These are phyloP conservation scores for Sherardia arvensis DNA, from an alignment of 257 asterid species.

Conservation along the genomic window DNA sequence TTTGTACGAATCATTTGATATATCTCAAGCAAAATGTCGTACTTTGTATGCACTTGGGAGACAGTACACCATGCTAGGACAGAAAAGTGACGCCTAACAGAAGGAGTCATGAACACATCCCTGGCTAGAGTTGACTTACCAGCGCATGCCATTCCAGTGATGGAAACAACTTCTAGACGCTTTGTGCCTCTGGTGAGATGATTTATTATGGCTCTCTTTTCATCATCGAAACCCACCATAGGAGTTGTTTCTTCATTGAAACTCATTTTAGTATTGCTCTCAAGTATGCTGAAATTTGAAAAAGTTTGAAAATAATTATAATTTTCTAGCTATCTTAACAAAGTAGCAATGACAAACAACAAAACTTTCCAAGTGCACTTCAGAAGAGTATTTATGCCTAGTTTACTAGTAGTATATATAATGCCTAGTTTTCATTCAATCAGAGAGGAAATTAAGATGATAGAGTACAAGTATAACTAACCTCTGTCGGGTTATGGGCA, in stretches of 20 bases:
- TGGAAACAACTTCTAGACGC: neutral
- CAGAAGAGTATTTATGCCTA: too few relatives aligned
- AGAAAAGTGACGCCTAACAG: neutral
- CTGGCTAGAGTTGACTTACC: neutral
- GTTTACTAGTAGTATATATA: too few relatives aligned
- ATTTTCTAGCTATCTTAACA: too few relatives aligned
- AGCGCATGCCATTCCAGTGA: neutral
- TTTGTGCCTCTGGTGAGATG: neutral
- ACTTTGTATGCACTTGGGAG: slow-evolving; percentile 1
- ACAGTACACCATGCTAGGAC: neutral
- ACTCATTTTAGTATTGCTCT: neutral
- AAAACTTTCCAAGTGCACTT: too few relatives aligned
- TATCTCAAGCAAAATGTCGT: neutral
- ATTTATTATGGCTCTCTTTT: too few relatives aligned
- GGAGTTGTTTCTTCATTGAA: neutral
- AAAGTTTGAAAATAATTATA: too few relatives aligned
- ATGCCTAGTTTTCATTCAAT: too few relatives aligned
- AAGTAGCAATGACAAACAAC: too few relatives aligned
- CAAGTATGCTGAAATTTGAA: too few relatives aligned
- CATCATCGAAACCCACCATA: neutral
- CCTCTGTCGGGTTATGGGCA: too few relatives aligned
- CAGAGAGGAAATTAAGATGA: too few relatives aligned
- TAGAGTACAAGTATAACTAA: too few relatives aligned
- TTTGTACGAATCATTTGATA: neutral
- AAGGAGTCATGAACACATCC: neutral